A percentile compares a stretch with the other conserved stretches of the same genome.
Evolutionary conservation across 1,284 basidiomycete species (phyloP).

Genomic region (Ganoderma resinaceum): DNA sequence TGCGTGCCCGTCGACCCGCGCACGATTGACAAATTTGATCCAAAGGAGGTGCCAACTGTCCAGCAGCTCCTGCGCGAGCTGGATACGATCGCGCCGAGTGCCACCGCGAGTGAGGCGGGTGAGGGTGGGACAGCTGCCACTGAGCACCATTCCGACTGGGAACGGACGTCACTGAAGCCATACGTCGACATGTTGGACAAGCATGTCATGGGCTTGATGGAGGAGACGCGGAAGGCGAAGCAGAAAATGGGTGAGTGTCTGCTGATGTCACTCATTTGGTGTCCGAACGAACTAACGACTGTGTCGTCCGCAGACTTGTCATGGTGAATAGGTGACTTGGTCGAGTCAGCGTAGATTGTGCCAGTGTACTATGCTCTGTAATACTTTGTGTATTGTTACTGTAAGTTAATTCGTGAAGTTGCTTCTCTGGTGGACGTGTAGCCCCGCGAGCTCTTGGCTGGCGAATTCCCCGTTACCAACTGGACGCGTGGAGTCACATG

Average conservation of each 20-base stretch:
- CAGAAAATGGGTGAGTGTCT: constrained; percentile 50
- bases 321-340: not conserved
- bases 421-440: not conserved
- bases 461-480: not conserved
- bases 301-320: too few species aligned
- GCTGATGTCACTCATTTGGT: not conserved
- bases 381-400: constrained; percentile 6
- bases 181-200: constrained; percentile 92
- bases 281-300: too few species aligned
- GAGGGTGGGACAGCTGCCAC: constrained; percentile 21
- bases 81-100: constrained; percentile 47
- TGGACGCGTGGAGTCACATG: not conserved
- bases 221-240: constrained; percentile 61
- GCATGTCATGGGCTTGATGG: constrained; percentile 69
- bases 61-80: constrained; percentile 85
- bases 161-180: constrained; percentile 80
- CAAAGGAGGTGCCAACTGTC: constrained; percentile 87
- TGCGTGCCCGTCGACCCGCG: constrained; percentile 93
- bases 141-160: constrained; percentile 57
- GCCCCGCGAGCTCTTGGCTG: not conserved
- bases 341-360: not conserved
- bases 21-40: constrained; percentile 86
- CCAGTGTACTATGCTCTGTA: not conserved
- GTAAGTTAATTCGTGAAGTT: not conserved
- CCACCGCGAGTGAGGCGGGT: constrained; percentile 31